A percentile compares a stretch with the other conserved stretches of the same genome.
Conservation (phyloP, 179 eudicot species). For the Silene vulgaris region DNA sequence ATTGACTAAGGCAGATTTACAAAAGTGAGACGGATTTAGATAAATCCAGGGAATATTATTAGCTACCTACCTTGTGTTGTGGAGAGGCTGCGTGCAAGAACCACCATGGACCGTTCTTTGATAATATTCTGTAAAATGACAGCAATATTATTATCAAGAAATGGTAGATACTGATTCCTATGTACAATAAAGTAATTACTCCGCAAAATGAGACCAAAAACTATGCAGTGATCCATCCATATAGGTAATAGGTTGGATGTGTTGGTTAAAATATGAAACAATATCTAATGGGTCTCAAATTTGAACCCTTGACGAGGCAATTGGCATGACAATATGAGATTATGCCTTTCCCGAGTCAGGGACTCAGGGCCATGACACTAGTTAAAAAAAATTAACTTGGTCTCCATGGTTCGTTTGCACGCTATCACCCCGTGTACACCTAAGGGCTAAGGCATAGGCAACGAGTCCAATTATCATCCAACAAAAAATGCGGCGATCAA, state of each 20-base stretch:
- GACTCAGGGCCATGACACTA: too few relatives aligned
- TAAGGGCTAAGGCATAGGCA: too few relatives aligned
- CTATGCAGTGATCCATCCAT: background rate
- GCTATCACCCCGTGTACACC: too few relatives aligned
- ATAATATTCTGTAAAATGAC: conserved; percentile 41
- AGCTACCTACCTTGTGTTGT: conserved; percentile 14
- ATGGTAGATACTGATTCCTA: background rate
- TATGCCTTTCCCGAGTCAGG: too few relatives aligned
- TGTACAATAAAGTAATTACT: background rate
- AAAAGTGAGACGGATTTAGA: background rate
- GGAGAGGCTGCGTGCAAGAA: conserved; percentile 55
- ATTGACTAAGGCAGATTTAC: background rate
- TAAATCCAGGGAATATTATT: background rate
- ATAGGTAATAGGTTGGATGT: too few relatives aligned
- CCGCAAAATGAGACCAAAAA: background rate
- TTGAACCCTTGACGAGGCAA: background rate
- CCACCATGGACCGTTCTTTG: conserved; percentile 86
- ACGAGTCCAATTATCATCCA: background rate
- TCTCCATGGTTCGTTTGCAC: too few relatives aligned
- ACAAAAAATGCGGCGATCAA: background rate
- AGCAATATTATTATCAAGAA: background rate
- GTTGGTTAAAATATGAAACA: background rate
- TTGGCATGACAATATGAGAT: background rate
- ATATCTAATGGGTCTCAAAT: background rate
- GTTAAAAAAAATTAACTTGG: too few relatives aligned